Conservation (phyloP, 768 basidiomycete genomes). For the Russula vinacea region DNA sequence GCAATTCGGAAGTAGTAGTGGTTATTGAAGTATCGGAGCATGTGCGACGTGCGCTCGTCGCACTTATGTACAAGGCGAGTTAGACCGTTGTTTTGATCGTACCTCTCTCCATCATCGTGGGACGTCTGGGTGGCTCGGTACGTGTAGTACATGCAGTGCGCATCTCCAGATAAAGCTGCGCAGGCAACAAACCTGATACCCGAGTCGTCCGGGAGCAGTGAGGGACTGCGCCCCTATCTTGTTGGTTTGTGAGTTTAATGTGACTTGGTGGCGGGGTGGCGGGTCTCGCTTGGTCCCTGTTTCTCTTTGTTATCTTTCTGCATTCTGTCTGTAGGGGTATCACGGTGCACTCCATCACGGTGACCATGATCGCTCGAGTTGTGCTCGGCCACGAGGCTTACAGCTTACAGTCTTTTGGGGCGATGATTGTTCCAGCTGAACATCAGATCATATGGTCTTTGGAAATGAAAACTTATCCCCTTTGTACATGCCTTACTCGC, state of each 20-base stretch:
- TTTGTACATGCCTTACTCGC: neutral
- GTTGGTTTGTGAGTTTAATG: conserved; percentile 19
- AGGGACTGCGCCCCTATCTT: conserved; percentile 7
- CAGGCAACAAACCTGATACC: neutral
- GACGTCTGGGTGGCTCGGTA: neutral
- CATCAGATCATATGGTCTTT: conserved; percentile 1
- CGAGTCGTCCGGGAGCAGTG: neutral
- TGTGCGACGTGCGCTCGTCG: no score
- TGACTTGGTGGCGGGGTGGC: conserved; percentile 4
- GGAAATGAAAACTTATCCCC: neutral
- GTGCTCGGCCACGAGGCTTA: neutral
- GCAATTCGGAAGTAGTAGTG: conserved; percentile 5
- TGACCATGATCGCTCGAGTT: neutral
- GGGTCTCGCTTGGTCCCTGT: neutral
- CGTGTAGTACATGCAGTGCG: neutral
- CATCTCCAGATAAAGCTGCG: neutral
- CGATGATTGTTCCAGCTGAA: neutral
- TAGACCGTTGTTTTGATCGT: neutral
- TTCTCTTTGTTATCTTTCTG: neutral
- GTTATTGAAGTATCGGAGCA: no score
- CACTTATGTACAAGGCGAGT: neutral
- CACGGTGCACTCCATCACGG: no score
- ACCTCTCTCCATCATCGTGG: neutral
- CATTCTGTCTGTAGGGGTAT: neutral
- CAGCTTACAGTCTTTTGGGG: no score